phyloP scores from a whole-genome alignment of 345 rosid species.

The Eucalyptus fibrosa region DNA sequence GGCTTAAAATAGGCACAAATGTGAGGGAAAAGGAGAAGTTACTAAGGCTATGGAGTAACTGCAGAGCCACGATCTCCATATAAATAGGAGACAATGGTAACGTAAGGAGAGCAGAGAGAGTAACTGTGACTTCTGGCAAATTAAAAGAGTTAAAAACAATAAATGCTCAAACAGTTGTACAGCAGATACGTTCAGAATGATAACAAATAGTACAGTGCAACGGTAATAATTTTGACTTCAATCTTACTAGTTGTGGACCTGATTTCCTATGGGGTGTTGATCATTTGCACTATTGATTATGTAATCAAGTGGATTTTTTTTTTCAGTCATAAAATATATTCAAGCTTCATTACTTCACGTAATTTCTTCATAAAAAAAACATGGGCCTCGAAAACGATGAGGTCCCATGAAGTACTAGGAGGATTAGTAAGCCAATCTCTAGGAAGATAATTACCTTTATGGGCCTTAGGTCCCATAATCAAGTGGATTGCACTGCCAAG shows the following conservation, averaged over 20 bases:
- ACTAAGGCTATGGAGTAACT: neutral
- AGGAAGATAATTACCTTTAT: too few relatives aligned
- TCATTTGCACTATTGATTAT: neutral
- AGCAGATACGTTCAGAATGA: neutral
- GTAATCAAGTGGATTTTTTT: neutral
- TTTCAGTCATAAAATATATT: too few relatives aligned
- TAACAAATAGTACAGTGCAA: neutral
- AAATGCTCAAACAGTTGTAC: neutral
- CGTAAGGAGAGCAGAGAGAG: neutral
- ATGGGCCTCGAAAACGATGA: accelerated
- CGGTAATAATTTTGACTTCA: neutral
- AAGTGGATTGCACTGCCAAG: neutral
- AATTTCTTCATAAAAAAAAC: too few relatives aligned
- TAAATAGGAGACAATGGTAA: neutral
- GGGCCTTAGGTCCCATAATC: too few relatives aligned
- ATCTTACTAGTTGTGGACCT: neutral
- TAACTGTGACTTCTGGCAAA: too few relatives aligned
- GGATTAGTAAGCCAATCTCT: too few relatives aligned
- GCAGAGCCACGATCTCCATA: neutral
- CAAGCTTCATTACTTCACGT: too few relatives aligned
- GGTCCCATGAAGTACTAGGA: too few relatives aligned
- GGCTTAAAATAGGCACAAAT: too few relatives aligned
- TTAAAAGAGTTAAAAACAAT: too few relatives aligned
- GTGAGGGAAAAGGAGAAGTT: too few relatives aligned
- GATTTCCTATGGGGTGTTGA: neutral